Evolutionary conservation across 106 monocot species (phyloP).

Genomic region (Gastrodia elata): DNA sequence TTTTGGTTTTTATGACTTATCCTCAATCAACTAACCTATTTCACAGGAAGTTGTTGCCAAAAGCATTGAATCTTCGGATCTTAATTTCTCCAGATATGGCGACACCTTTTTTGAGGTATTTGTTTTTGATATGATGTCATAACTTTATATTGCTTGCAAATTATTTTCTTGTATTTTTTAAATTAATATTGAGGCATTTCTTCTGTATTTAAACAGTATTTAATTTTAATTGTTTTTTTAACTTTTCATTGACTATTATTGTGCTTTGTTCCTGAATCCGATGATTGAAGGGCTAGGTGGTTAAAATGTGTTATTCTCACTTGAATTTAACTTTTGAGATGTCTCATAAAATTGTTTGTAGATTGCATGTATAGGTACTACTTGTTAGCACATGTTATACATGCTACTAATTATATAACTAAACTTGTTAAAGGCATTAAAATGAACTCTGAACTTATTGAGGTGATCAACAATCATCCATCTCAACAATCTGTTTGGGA

Average conservation of each 20-base stretch:
- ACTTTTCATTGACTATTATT: neutral
- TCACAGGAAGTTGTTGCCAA: conserved; percentile 94
- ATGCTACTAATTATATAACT: neutral
- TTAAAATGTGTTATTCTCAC: neutral
- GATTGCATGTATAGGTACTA: neutral
- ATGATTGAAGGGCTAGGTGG: neutral
- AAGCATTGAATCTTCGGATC: conserved; percentile 88
- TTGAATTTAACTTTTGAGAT: neutral
- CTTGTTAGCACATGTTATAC: neutral
- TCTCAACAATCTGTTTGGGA: too few species aligned
- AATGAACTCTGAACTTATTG: too few species aligned
- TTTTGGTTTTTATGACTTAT: neutral
- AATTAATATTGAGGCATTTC: neutral
- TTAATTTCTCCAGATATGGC: conserved; percentile 92
- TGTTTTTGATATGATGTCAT: neutral
- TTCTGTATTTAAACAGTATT: neutral
- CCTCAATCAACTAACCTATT: neutral
- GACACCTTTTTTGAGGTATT: conserved; percentile 98
- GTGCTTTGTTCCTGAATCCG: neutral
- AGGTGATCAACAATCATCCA: too few species aligned
- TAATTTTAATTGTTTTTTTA: neutral
- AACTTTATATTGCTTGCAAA: neutral
- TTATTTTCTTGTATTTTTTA: neutral
- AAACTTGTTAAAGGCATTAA: neutral
- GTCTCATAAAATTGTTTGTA: neutral